Base-by-base conservation (phyloP, 2,329 filamentous ascomycete species). In the Chaetothyriales sp. region DNA sequence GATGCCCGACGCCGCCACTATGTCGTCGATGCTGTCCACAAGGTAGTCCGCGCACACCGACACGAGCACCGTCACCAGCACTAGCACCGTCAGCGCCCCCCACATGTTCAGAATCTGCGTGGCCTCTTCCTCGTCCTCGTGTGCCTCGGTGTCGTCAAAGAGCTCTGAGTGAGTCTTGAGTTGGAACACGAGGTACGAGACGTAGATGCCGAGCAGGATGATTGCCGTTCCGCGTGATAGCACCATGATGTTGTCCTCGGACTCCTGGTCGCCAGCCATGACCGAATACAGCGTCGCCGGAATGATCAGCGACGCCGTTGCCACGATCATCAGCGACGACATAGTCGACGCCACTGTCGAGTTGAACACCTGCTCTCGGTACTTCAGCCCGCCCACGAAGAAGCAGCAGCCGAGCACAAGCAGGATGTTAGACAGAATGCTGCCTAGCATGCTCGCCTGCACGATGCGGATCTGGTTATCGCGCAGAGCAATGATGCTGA, bases 401-500 rank as follows among this genome's bases (percentile, higher is more conserved):
- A 88, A 88, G 68, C 84, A 88, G 75, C 86, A 86, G 61, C 85
- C 84, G 65, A 89, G 77, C 46, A 89, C 90, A 19, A 97, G 80
- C 6, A 97, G 77, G 58, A 95, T 83, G 69, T 97, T 97, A 58
- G 90, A 95, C 43, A 97, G 75, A 61, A 97, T 94, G 63, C 86
- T 94, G 47, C 92, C 90, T 33, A 97, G 81, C 89, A 97, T 97
- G 58, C 88, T 94, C 18, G 90, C 85, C 71, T 97, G 92, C n/a
- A 97, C 90, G 58, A 97, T 89, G 62, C 90, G 73, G 22, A 94
- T 80, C 67, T 94, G 79, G 49, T 77, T 67, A 53, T 94, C 77
- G 28, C 78, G 71, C 40, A 98, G 77, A 18, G 92, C 92, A 58
- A 97, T 85, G 61, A 97, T 90, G 66, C 87, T 94, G 65, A 94